Conservation (phyloP, 2,329 filamentous ascomycete genomes). For the Ascocoryne sarcoides region DNA sequence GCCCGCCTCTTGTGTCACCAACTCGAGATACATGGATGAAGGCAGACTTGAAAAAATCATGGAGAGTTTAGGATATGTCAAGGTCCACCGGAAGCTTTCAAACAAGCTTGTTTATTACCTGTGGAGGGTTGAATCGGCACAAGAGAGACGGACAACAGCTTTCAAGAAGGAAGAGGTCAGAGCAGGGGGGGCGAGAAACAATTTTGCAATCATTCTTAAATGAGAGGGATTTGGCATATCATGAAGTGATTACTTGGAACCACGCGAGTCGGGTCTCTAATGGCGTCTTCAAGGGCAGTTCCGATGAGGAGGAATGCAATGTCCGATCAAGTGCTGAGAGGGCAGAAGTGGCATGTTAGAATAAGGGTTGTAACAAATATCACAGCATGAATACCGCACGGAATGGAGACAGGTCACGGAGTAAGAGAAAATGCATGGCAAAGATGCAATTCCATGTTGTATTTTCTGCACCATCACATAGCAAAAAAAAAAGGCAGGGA, state of each 20-base stretch:
- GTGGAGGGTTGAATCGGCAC: slow-evolving; percentile 45
- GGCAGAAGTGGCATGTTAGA: slow-evolving; percentile 1
- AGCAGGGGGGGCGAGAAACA: slow-evolving; percentile 71
- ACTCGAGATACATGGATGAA: slow-evolving; percentile 83
- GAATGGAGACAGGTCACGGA: no score
- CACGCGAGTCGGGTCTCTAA: no score
- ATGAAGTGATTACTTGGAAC: no score
- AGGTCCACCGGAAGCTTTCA: slow-evolving; percentile 61
- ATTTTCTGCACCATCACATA: no score
- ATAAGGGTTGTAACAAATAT: neutral
- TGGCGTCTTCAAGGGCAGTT: neutral
- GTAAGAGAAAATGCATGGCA: no score
- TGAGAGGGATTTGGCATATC: no score
- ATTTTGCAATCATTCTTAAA: slow-evolving; percentile 72
- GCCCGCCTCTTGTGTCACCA: slow-evolving; percentile 77
- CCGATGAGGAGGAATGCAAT: neutral
- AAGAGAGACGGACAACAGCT: slow-evolving; percentile 21
- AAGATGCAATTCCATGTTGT: no score
- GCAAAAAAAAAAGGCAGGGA: no score
- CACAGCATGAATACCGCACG: neutral
- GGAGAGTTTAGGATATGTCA: slow-evolving; percentile 62
- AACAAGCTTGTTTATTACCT: slow-evolving; percentile 82
- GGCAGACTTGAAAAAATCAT: slow-evolving; percentile 63
- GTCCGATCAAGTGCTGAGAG: slow-evolving; percentile 23
- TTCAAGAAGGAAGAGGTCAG: slow-evolving; percentile 72